Conservation (phyloP, 495 filamentous ascomycete species). For the Cryomyces minteri region DNA sequence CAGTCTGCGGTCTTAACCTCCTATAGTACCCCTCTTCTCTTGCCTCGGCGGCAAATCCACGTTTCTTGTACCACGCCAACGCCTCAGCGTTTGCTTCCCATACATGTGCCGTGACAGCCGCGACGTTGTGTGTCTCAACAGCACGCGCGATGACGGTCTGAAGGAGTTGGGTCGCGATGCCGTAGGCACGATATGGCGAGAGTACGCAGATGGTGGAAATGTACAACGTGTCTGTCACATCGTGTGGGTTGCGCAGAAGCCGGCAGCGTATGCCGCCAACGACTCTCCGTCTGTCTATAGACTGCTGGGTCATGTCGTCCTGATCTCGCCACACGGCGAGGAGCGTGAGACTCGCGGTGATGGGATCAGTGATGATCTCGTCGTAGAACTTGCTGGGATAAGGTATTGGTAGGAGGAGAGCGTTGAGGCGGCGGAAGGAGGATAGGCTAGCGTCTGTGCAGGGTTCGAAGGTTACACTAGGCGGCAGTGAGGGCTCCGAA, state of each 20-base stretch:
- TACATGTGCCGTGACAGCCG: conserved; percentile 68
- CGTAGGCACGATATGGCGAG: conserved; percentile 61
- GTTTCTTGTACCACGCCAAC: conserved; percentile 63
- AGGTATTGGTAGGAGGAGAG: conserved; percentile 66
- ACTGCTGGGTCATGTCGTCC: conserved; percentile 23
- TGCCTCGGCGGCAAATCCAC: conserved; percentile 51
- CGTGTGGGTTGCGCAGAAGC: conserved; percentile 31
- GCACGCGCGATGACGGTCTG: conserved; percentile 28
- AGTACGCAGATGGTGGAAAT: conserved; percentile 74
- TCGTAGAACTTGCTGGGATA: conserved; percentile 81
- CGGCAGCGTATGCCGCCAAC: conserved; percentile 76
- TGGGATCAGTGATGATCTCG: conserved; percentile 47
- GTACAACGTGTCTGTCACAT: conserved; percentile 37
- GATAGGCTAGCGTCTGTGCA: conserved; percentile 33
- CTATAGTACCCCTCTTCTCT: conserved; percentile 62
- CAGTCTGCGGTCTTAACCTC: conserved; percentile 42
- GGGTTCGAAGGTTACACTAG: conserved; percentile 16
- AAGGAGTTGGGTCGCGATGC: conserved; percentile 62
- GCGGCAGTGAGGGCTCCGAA: conserved; percentile 6
- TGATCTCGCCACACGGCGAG: conserved; percentile 52
- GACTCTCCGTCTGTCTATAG: conserved; percentile 20
- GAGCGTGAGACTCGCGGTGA: conserved; percentile 53
- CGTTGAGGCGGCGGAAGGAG: conserved; percentile 62
- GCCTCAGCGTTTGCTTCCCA: conserved; percentile 85
- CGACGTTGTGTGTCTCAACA: conserved; percentile 26